Conservation (phyloP, 495 filamentous ascomycete species). For the Tuber calosporum region DNA sequence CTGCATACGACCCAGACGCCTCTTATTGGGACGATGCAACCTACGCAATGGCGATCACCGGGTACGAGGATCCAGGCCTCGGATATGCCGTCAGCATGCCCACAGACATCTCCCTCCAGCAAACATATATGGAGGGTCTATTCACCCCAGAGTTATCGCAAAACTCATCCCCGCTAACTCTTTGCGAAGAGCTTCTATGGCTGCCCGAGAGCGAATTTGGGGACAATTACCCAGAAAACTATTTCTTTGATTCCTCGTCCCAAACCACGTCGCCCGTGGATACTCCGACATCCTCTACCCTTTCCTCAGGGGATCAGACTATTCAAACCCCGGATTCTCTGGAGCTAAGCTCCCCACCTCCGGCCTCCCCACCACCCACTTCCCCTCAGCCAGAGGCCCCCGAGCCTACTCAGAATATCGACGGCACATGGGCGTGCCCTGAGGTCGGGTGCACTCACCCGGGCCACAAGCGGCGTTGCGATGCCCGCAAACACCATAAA, state of each 20-base stretch:
- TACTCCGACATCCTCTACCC: neutral
- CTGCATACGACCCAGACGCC: neutral
- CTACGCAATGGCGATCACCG: neutral
- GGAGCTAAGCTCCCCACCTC: neutral
- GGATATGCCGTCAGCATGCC: neutral
- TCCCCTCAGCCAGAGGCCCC: too few species aligned
- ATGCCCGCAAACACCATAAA: slow-evolving; percentile 28
- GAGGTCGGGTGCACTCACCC: neutral
- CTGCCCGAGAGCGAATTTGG: neutral
- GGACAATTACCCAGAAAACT: neutral
- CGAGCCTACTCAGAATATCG: neutral
- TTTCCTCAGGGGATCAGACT: neutral
- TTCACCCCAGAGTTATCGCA: neutral
- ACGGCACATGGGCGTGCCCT: neutral
- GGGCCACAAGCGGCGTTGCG: neutral
- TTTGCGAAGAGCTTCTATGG: neutral
- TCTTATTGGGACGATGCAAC: neutral
- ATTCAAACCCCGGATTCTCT: neutral
- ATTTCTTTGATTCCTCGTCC: neutral
- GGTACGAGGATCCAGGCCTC: neutral
- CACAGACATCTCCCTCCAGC: neutral
- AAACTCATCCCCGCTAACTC: neutral
- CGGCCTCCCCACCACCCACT: too few species aligned
- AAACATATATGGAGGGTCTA: neutral
- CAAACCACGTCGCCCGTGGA: neutral